Conservation (phyloP, 371 early-diverging fungal species). For the Dinochytrium kinnereticum region DNA sequence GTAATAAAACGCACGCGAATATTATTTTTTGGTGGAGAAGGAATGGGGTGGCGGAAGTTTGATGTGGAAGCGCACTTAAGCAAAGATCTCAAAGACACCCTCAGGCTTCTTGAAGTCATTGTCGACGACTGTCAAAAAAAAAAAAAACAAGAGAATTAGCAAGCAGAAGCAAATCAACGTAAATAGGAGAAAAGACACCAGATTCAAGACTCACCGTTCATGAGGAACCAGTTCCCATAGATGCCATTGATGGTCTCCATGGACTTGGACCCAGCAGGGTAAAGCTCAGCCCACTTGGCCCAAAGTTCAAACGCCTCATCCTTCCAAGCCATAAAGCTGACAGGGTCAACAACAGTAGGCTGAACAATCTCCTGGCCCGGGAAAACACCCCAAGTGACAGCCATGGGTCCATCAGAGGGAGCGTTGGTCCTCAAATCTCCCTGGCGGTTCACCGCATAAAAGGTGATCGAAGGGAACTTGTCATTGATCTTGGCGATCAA, state of each 20-base stretch:
- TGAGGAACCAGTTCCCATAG: conserved; percentile 82
- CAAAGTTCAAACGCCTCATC: conserved; percentile 97
- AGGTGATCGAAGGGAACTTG: conserved; percentile 75
- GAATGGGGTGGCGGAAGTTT: background rate
- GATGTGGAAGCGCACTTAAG: conserved; percentile 6
- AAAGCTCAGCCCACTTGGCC: conserved; percentile 87
- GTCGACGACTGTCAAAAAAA: conserved; percentile 77
- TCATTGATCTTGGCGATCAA: conserved; percentile 71
- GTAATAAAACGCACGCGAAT: background rate
- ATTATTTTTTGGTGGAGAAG: background rate
- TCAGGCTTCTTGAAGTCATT: conserved; percentile 85
- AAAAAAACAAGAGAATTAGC: background rate
- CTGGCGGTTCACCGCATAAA: conserved; percentile 86
- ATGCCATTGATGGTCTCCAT: conserved; percentile 70
- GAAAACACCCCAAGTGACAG: conserved; percentile 99
- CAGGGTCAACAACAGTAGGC: conserved; percentile 93
- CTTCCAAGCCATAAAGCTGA: conserved; percentile 96
- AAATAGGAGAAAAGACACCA: background rate
- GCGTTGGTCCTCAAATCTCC: conserved; percentile 90
- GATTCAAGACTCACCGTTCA: conserved; percentile 61
- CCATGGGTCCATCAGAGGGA: conserved; percentile 83
- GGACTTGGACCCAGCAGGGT: conserved; percentile 64
- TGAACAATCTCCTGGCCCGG: conserved; percentile 97
- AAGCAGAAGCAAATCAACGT: background rate
- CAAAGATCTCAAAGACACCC: conserved; percentile 76